Evolutionary conservation across 2,329 filamentous ascomycete species (phyloP), one percentile per base, ranked within the genome.

Genomic region (Cercospora berteroae): DNA sequence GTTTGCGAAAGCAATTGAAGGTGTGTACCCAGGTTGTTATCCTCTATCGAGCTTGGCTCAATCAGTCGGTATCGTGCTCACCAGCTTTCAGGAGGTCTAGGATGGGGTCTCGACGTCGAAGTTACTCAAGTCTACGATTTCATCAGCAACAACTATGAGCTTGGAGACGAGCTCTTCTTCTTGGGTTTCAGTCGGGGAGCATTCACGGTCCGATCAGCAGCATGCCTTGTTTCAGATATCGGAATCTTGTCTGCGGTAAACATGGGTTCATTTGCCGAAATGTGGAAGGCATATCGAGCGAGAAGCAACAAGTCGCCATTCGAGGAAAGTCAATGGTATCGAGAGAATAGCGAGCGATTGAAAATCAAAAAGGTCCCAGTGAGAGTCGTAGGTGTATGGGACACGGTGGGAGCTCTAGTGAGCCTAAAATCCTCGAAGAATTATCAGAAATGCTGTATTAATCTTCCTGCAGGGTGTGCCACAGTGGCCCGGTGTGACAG

Each of bases 141-240:
- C 70, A 75, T 84, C 1, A 77, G 79, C n/a, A 82, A 82, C 70
- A 85, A 85, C 72, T 85, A 82, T 70, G 75, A 79, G 36, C 77
- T 77, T 1, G 83, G 82, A 60, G 83, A 82, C 60, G 76, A 81
- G 68, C 78, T 82, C 44, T 80, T 80, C 65, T 77, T 81, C 63
- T 78, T 81, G 57, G 80, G 80, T 9, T 82, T 81, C 70, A 81
- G 79, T 9, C 77, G 80, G 18, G 80, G 80, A 9, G 80, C 80
- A 2, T 82, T 78, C 60, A 69, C 65, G 9, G 71, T 67, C 4
- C 67, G 71, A 10, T 68, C 67, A n/a, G 66, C 66, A 1, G 69
- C 66, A 4, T 63, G 68, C 12, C 42, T 71, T 18, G 64, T 70
- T 3, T 66, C 65, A 0, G 58, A 65, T 23, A 23, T 70, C n/a